A percentile compares a stretch with the other conserved stretches of the same genome.
These are phyloP conservation scores for Rhynchospora breviuscula DNA, from an alignment of 176 grass and related monocot species.

Conservation along the genomic window DNA sequence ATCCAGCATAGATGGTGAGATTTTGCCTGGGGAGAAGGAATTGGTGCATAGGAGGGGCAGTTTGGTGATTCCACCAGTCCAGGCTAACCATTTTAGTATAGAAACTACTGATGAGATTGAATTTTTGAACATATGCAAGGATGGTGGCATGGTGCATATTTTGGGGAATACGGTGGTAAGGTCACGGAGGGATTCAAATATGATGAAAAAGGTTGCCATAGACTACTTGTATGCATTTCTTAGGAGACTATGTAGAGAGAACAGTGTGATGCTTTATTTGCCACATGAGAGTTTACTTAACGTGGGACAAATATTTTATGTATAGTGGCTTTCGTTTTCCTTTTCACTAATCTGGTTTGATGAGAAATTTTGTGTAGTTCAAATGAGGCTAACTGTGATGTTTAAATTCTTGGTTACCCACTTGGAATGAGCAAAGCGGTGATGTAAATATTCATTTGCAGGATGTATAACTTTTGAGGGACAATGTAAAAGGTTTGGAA, in stretches of 20 bases:
- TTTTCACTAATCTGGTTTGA: background rate
- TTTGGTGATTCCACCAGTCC: slow-evolving; percentile 45
- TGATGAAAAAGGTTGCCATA: slow-evolving; percentile 55
- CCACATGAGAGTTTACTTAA: slow-evolving; percentile 71
- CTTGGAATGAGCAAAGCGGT: too few relatives aligned
- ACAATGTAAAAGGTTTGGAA: background rate
- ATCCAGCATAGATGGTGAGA: slow-evolving; percentile 32
- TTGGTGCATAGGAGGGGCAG: slow-evolving; percentile 27
- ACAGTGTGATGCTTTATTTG: slow-evolving; percentile 73
- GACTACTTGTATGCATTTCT: slow-evolving; percentile 66
- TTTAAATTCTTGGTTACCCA: background rate
- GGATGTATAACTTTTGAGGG: too few relatives aligned
- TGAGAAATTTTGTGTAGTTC: background rate
- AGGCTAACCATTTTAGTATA: slow-evolving; percentile 26
- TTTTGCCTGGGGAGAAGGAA: slow-evolving; percentile 31
- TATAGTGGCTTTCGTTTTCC: slow-evolving; percentile 32
- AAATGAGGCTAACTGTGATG: background rate
- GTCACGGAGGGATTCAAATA: slow-evolving; percentile 41
- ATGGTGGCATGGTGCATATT: slow-evolving; percentile 70
- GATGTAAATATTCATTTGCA: too few relatives aligned
- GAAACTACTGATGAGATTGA: slow-evolving; percentile 36
- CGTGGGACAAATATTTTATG: slow-evolving; percentile 76
- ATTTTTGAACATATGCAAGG: slow-evolving; percentile 66
- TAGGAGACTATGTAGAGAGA: slow-evolving; percentile 61
- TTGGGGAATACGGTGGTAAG: slow-evolving; percentile 57